Conservation (phyloP, 176 grass and related monocot species). For the Dactylis glomerata region DNA sequence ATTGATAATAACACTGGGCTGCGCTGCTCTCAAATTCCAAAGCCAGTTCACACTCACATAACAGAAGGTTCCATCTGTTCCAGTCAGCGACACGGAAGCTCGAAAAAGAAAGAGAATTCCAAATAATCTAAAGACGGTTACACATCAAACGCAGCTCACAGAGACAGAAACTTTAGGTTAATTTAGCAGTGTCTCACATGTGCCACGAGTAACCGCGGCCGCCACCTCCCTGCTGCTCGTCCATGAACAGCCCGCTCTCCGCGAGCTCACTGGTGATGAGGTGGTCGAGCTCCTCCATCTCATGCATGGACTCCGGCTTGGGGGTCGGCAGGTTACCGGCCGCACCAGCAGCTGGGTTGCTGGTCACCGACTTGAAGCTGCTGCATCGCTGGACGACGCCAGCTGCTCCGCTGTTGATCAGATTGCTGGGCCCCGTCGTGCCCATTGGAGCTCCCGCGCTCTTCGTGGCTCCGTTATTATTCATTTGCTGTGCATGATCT, state of each 20-base stretch:
- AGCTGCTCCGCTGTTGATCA: slow-evolving; percentile 34
- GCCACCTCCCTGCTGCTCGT: slow-evolving; percentile 47
- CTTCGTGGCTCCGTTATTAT: slow-evolving; percentile 1
- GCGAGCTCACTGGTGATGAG: slow-evolving; percentile 44
- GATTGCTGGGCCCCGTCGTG: slow-evolving; percentile 31
- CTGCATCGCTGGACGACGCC: slow-evolving; percentile 39
- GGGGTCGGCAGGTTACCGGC: slow-evolving; percentile 28
- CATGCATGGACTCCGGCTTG: slow-evolving; percentile 51
- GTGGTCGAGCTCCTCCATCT: slow-evolving; percentile 55
- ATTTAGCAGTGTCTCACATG: slow-evolving; percentile 19
- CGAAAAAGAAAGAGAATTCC: neutral
- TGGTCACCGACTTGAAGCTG: slow-evolving; percentile 85
- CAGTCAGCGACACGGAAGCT: neutral
- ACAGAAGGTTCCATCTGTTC: slow-evolving; percentile 27
- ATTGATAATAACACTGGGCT: neutral
- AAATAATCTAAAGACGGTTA: slow-evolving; percentile 15
- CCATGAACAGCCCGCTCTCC: slow-evolving; percentile 54
- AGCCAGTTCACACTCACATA: slow-evolving; percentile 32
- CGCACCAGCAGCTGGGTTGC: slow-evolving; percentile 41
- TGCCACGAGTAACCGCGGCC: slow-evolving; percentile 35
- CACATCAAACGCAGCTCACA: neutral
- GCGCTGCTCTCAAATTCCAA: neutral
- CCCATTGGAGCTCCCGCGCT: neutral
- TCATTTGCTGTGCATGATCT: slow-evolving; percentile 19
- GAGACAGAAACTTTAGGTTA: neutral